Evolutionary conservation across 164 flowering plant species (phyloP).

Genomic region (Sextonia rubra): DNA sequence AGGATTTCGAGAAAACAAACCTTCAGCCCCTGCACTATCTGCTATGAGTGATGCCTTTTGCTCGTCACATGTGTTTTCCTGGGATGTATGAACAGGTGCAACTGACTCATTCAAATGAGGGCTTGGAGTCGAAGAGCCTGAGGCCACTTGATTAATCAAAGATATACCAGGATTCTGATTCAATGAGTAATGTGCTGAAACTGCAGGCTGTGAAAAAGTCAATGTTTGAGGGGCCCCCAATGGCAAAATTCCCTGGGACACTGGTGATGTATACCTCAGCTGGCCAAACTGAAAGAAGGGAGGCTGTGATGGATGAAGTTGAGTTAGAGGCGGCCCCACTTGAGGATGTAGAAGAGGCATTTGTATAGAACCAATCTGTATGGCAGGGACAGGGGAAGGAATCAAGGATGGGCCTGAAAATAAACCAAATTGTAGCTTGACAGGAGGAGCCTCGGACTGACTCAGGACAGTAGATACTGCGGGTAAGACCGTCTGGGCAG

Average conservation of each 20-base stretch:
- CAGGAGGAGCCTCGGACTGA: conserved; percentile 62
- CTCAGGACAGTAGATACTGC: conserved; percentile 33
- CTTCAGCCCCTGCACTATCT: conserved; percentile 18
- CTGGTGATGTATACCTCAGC: conserved; percentile 65
- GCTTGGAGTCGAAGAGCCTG: conserved; percentile 25
- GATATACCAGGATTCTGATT: conserved; percentile 40
- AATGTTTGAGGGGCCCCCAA: conserved; percentile 58
- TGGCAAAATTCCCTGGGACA: conserved; percentile 75
- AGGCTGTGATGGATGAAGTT: conserved; percentile 65
- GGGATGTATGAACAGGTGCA: conserved; percentile 23
- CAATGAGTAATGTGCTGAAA: conserved; percentile 38
- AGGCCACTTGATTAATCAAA: conserved; percentile 29
- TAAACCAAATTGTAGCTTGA: conserved; percentile 84
- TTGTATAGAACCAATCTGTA: conserved; percentile 98
- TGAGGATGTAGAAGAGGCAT: conserved; percentile 93
- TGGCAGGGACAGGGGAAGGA: conserved; percentile 92
- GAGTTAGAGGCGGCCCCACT: conserved; percentile 62
- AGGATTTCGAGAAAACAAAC: conserved; percentile 16
- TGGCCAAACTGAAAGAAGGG: conserved; percentile 96
- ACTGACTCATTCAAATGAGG: conserved; percentile 18
- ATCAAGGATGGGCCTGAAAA: conserved; percentile 89
- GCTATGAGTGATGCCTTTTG: conserved; percentile 20
- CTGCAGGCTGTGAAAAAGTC: conserved; percentile 59
- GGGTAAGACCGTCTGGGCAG: conserved; percentile 33
- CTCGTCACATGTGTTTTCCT: conserved; percentile 17